Evolutionary conservation across 2,329 filamentous ascomycete species (phyloP), one percentile per base, ranked within the genome.

Genomic region (Botryotinia narcissicola): DNA sequence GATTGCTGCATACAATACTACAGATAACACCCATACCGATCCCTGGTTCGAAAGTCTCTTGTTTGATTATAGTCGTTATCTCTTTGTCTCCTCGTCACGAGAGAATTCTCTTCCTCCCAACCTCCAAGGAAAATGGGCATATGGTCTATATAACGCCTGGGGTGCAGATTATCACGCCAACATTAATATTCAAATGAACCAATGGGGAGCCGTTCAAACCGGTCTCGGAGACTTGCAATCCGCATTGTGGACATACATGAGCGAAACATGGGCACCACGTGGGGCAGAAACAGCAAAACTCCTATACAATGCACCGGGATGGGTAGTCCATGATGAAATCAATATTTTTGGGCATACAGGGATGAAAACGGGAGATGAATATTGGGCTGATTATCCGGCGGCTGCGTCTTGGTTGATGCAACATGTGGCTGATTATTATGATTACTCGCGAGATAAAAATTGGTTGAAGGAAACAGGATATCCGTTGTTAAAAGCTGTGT

Each of bases 181-280:
- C 74, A 89, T 90, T 77, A 90, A 90, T 73, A 73, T 89, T 0
- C 86, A 90, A 75, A 90, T 89, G 88, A 90, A 89, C 74, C 85
- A 89, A 76, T 90, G 88, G 88, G 82, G 81, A 2, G 84, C 85
- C 3, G 86, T 88, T 48, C 83, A 87, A 70, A 87, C 86, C 0
- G 87, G 87, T 0, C 80, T 89, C 0, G 83, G 82, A 0, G 80
- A 80, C 3, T 82, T 87, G 0, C 83, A 86, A 64, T 78, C 80
- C 0, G 83, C 85, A 0, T 79, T 88, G 0, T 89, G 86, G 84
- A 80, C 85, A 12, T 88, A 86, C 72, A 88, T 90, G 80, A 75
- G 81, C 8, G 80, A 87, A 29, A 89, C 83, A 0, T 88, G 86
- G 86, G 83, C 85, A 0, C 86, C 87, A 0, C 82, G 87, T 0